A percentile compares a stretch with the other conserved stretches of the same genome.
These are phyloP conservation scores for Vigna nakashimae DNA, from an alignment of 306 rosid species.

Conservation along the genomic window DNA sequence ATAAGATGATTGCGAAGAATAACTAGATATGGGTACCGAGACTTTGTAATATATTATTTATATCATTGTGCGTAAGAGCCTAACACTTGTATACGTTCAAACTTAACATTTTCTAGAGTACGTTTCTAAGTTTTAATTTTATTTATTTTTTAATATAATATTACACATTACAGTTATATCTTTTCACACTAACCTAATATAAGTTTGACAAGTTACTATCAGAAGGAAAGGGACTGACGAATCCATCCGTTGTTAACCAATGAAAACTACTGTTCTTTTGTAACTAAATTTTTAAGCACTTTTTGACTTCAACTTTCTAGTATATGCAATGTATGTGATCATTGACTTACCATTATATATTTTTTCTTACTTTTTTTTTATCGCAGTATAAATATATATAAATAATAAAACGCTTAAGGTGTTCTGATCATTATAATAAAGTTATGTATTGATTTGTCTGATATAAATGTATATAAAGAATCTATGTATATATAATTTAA, in stretches of 20 bases:
- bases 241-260: not conserved
- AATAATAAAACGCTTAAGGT: too few relatives aligned
- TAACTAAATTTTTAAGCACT: conserved; percentile 27
- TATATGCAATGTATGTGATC: conserved; percentile 40
- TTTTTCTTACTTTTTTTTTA: too few relatives aligned
- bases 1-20: conserved; percentile 21
- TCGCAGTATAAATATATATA: too few relatives aligned
- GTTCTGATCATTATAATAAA: too few relatives aligned
- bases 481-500: too few relatives aligned
- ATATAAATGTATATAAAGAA: too few relatives aligned
- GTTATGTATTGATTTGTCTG: too few relatives aligned
- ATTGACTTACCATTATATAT: conserved; percentile 20
- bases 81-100: conserved; percentile 12
- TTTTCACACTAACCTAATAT: not conserved
- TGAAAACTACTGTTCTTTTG: conserved; percentile 26
- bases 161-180: not conserved
- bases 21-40: not conserved
- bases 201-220: conserved; percentile 31
- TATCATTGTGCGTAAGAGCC: conserved; percentile 32
- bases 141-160: not conserved
- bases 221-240: conserved; percentile 6
- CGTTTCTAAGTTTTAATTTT: not conserved
- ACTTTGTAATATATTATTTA: not conserved
- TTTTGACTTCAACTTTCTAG: conserved; percentile 33
- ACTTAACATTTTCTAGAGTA: not conserved